Evolutionary conservation across 2,329 filamentous ascomycete species (phyloP), one percentile per base, ranked within the genome.

Genomic region (Chaetoscypha palmicola): DNA sequence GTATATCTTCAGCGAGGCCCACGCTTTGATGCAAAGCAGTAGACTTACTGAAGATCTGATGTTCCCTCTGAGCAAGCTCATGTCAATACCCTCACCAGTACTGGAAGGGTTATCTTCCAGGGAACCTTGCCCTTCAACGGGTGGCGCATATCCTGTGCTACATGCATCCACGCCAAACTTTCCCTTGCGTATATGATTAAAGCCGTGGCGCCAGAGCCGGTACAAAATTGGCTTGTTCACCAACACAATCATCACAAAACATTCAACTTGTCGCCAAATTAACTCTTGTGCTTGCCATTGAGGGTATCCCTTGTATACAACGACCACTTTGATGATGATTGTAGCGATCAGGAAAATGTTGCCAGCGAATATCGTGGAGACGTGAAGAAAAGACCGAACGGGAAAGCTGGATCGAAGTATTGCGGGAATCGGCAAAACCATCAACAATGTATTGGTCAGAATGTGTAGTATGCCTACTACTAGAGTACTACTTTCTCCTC

Each of bases 211-310:
- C 43, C 48, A 58, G 11, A 58, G 33, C 4, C 44, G 47, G 22
- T 55, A 48, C 26, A 59, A 12, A 10, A 57, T 45, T 1, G 54
- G 54, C 8, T 51, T 49, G 36, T 59, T 59, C 12, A 49, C 54
- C 3, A 57, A 43, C 0, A 53, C 14, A 3, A 54, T 52, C 37
- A 48, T 49, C 12, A 37, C 19, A 22, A 58, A 52, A 23, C 49
- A 55, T 41, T 59, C 54, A 20, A 58, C 50, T 38, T 53, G 47
- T 22, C 36, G 45, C 54, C 52, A 55, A 3, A 55, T 43, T 33
- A 51, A 31, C n/a, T 43, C 37, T 17, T 49, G 48, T 14, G 42
- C 26, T 35, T 45, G 42, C 42, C 42, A 45, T 23, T 40, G 28
- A 11, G 35, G 17, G 11, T 45, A 28, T 12, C 30, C 14, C 4